Conservation (phyloP, 352 stramenopile genomes). For the Globisporangium barbulae region DNA sequence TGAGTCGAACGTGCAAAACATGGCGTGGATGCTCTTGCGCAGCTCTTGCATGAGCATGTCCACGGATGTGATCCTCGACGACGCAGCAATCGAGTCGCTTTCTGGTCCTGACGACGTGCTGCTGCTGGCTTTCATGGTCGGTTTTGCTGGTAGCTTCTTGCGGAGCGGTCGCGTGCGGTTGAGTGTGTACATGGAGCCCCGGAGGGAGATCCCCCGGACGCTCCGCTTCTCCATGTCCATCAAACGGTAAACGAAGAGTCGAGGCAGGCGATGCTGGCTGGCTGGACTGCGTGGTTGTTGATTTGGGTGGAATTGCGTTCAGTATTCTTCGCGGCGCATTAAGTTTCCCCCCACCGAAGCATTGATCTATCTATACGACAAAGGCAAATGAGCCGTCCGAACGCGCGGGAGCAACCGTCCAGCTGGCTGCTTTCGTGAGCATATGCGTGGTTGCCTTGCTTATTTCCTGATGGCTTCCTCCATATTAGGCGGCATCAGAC, state of each 20-base stretch:
- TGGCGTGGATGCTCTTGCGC: constrained; percentile 38
- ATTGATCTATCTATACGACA: constrained; percentile 10
- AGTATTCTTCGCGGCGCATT: constrained; percentile 11
- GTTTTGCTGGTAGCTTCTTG: constrained; percentile 18
- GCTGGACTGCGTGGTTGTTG: neutral
- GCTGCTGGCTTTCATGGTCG: constrained; percentile 5
- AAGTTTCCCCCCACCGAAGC: neutral
- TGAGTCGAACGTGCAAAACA: constrained; percentile 41
- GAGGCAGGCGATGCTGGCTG: no score
- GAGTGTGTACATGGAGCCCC: constrained; percentile 34
- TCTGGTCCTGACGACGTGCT: neutral
- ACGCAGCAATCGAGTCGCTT: neutral
- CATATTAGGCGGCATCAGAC: constrained; percentile 2
- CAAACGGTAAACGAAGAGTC: neutral
- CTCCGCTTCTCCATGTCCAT: constrained; percentile 19
- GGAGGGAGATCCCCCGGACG: constrained; percentile 29
- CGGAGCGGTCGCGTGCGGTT: constrained; percentile 8
- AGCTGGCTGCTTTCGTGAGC: neutral
- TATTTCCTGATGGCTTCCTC: neutral
- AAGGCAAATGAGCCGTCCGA: constrained; percentile 9
- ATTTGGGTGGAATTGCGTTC: neutral
- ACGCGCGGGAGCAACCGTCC: neutral
- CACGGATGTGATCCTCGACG: constrained; percentile 28
- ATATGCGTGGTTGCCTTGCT: neutral
- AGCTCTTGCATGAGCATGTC: constrained; percentile 53